Conservation (phyloP, 345 rosid species). For the Firmiana major region DNA sequence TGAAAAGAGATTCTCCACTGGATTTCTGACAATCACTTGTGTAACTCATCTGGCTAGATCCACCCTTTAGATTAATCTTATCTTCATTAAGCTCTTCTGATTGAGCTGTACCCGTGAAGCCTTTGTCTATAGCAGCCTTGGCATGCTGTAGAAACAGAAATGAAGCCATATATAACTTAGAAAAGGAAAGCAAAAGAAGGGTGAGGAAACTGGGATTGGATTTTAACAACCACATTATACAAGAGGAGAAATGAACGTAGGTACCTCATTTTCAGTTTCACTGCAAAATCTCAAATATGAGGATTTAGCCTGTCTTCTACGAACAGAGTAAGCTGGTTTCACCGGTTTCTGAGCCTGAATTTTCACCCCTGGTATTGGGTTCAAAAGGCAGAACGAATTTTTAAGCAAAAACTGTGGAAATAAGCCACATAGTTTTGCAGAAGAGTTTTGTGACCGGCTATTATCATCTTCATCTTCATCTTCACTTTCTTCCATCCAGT, state of each 20-base stretch:
- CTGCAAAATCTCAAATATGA: conserved; percentile 19
- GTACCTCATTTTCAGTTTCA: conserved; percentile 22
- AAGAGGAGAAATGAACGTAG: background rate
- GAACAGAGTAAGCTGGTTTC: conserved; percentile 25
- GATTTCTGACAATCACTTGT: conserved; percentile 15
- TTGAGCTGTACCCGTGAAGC: conserved; percentile 12
- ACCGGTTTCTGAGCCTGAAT: conserved; percentile 34
- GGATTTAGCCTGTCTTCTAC: conserved; percentile 36
- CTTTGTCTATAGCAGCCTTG: conserved; percentile 20
- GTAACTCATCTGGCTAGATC: conserved; percentile 8
- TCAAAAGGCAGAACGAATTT: conserved; percentile 57
- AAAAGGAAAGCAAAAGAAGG: background rate
- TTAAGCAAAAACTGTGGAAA: conserved; percentile 68
- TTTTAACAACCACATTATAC: background rate
- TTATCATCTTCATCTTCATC: conserved; percentile 58
- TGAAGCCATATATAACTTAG: background rate
- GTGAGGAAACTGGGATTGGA: background rate
- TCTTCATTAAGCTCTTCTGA: conserved; percentile 20
- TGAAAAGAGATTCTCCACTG: conserved; percentile 31
- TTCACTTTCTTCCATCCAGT: conserved; percentile 38
- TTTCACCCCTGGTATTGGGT: conserved; percentile 54
- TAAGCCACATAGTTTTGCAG: conserved; percentile 61
- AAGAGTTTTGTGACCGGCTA: conserved; percentile 27
- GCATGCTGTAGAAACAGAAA: conserved; percentile 25
- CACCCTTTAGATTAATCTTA: conserved; percentile 25